Evolutionary conservation across 805 yeast genomes (phyloP).

Genomic region (Starmerella tilneyi): DNA sequence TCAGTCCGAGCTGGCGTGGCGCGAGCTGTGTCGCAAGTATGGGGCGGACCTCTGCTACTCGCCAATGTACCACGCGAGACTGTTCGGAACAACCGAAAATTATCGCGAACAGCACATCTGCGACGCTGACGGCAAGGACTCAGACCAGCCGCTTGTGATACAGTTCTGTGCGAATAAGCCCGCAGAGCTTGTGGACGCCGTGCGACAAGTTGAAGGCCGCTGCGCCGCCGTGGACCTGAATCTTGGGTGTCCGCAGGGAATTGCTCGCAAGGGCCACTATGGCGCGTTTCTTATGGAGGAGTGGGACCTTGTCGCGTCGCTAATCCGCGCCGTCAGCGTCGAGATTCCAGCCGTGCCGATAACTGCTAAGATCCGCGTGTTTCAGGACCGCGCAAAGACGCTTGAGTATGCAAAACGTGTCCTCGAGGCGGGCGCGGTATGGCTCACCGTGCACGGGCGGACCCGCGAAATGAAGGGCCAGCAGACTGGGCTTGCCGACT

Average conservation of each 20-base stretch:
- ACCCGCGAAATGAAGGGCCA: conserved; percentile 98
- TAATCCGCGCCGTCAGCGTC: conserved; percentile 64
- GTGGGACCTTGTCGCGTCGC: conserved; percentile 68
- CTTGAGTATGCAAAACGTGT: conserved; percentile 83
- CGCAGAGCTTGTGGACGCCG: conserved; percentile 69
- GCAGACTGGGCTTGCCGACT: conserved; percentile 87
- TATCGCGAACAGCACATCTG: conserved; percentile 64
- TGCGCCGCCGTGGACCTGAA: conserved; percentile 96
- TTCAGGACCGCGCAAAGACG: conserved; percentile 71
- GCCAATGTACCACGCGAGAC: conserved; percentile 91
- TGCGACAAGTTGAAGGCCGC: conserved; percentile 61
- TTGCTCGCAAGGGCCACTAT: conserved; percentile 87
- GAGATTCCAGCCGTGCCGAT: conserved; percentile 69
- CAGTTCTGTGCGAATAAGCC: conserved; percentile 98
- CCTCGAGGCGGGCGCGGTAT: conserved; percentile 87
- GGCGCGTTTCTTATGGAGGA: conserved; percentile 97
- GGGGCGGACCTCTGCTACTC: conserved; percentile 94
- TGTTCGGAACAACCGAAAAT: conserved; percentile 75
- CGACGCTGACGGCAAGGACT: conserved; percentile 58
- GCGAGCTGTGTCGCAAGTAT: conserved; percentile 69
- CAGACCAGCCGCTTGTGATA: conserved; percentile 79
- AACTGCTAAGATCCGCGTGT: conserved; percentile 90
- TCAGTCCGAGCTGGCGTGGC: conserved; percentile 92
- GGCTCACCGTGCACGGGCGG: conserved; percentile 88
- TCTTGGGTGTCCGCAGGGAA: conserved; percentile 97